Base-by-base conservation (phyloP, 345 rosid species). In the Eutrema yunnanense region DNA sequence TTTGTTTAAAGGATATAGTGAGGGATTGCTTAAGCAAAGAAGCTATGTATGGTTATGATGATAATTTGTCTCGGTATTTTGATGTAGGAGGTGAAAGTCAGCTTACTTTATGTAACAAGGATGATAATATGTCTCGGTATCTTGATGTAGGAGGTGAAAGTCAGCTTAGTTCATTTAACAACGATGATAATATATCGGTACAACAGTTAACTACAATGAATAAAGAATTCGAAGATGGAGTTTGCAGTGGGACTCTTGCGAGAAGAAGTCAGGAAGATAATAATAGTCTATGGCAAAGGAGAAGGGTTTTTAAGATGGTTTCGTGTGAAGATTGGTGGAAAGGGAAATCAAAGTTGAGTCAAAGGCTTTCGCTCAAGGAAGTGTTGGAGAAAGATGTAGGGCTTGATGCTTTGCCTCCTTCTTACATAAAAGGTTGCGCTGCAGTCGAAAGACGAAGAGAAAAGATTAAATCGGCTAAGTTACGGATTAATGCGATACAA, bases 321-420 rank as follows among this genome's bases (percentile, higher is more conserved):
- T 26, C 74, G 2, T 79, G 72, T 64, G 70, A 55, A 55, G 87
- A 85, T 60, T 91, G 96, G 95, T 91, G 98, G 98, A 81, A 68
- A 56, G 98, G 96, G 40, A 85, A 83, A 69, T 91, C 92, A 0
- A 79, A 72, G 49, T 65, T 91, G 77, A 84, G 96, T 74, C 85
- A 85, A 76, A 88, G 82, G 78, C 85, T 87, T 77, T n/a, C 85
- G 73, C 78, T 91, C 7, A 78, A 85, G 83, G 79, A 88, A 60
- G 71, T 91, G 72, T 56, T 89, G 81, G 88, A 89, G 81, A 85
- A 79, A 79, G 89, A 94, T 72, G 83, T 88, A 41, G 98, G 98
- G 30, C 77, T 84, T 72, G 75, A 69, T 6, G 60, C 71, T 29
- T 43, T 84, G 83, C 98, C 97, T 65, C 90, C 87, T 11, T 89